Conservation (phyloP, 2,329 filamentous ascomycete species). For the Lasiodiplodia gonubiensis region DNA sequence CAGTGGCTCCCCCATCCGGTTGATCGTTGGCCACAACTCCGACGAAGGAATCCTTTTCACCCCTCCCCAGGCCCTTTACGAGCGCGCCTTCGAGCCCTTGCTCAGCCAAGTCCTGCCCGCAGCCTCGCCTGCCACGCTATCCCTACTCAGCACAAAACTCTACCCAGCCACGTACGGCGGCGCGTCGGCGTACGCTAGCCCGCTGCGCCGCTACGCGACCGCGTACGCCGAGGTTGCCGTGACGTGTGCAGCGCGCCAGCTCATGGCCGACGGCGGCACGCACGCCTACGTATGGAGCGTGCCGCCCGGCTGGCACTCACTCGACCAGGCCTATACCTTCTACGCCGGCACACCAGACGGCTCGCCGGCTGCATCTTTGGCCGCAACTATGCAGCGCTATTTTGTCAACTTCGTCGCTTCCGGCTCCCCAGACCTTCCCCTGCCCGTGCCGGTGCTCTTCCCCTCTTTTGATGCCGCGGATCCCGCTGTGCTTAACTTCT, state of each 20-base stretch:
- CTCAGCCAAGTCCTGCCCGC: neutral
- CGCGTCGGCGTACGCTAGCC: neutral
- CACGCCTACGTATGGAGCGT: conserved; percentile 6
- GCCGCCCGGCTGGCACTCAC: neutral
- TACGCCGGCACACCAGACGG: neutral
- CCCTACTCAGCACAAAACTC: neutral
- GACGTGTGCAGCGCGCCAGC: neutral
- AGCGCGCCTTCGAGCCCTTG: neutral
- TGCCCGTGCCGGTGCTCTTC: neutral
- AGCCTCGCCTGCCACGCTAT: neutral
- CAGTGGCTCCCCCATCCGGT: neutral
- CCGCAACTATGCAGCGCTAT: conserved; percentile 1
- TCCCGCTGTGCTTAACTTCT: neutral
- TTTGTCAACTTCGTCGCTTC: neutral
- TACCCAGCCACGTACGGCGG: neutral
- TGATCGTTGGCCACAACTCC: neutral
- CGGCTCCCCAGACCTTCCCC: neutral
- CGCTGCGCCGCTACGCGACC: conserved; percentile 1
- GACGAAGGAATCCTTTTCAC: conserved; percentile 6
- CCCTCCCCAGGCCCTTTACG: neutral
- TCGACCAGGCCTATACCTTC: conserved; percentile 1
- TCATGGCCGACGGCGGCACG: no score
- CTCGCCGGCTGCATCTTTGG: neutral
- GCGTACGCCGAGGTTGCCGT: neutral
- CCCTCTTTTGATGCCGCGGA: neutral